Conservation (phyloP, 306 rosid species). For the Rosa multiflora region DNA sequence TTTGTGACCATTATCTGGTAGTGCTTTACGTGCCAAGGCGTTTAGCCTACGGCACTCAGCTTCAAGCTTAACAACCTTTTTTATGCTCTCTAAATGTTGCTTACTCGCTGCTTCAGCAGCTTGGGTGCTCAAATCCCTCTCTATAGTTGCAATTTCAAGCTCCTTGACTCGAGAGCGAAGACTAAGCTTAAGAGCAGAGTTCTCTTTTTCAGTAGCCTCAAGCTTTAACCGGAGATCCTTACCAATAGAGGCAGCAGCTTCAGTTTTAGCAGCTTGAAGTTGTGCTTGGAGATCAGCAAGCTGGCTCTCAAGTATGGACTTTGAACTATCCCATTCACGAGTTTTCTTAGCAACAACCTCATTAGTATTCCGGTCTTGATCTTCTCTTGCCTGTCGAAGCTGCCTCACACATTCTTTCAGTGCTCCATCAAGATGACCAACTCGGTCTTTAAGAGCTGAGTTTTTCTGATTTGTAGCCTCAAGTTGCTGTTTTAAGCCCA, state of each 20-base stretch:
- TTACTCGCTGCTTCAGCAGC: conserved; percentile 81
- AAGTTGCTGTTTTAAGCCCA: conserved; percentile 54
- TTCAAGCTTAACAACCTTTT: conserved; percentile 75
- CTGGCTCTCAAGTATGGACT: conserved; percentile 54
- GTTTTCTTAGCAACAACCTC: conserved; percentile 49
- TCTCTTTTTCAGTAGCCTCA: conserved; percentile 54
- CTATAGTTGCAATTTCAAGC: conserved; percentile 51
- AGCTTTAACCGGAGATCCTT: conserved; percentile 45
- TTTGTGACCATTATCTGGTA: conserved; percentile 35
- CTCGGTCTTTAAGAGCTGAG: conserved; percentile 67
- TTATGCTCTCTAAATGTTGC: conserved; percentile 65
- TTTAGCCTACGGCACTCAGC: conserved; percentile 70
- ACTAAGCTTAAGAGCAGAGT: conserved; percentile 48
- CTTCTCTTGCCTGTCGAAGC: conserved; percentile 81
- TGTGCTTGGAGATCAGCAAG: conserved; percentile 52
- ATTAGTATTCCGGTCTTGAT: conserved; percentile 51
- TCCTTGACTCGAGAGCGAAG: conserved; percentile 59
- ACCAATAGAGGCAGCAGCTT: conserved; percentile 40
- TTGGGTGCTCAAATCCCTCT: conserved; percentile 69
- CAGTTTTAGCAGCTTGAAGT: conserved; percentile 59
- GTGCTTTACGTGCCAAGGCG: conserved; percentile 46
- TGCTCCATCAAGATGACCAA: conserved; percentile 81
- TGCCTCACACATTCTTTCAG: conserved; percentile 81
- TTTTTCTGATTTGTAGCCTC: conserved; percentile 57
- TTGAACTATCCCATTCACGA: conserved; percentile 56